Evolutionary conservation across 805 yeast genomes (phyloP), one percentile per base, ranked within the genome.

Genomic region (Tetrapisispora namnaoensis): DNA sequence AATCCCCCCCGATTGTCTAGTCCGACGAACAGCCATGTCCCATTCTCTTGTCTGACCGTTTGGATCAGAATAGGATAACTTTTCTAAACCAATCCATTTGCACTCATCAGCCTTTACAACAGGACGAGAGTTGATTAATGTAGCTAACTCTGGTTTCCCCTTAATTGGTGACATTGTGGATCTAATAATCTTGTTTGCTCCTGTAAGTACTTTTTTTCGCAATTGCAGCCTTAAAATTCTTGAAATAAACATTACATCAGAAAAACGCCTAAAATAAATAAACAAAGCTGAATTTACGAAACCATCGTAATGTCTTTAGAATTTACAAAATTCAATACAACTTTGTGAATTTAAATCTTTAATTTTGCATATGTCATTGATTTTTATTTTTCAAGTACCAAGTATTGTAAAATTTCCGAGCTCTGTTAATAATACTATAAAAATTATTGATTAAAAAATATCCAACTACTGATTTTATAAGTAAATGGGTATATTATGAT

Each of bases 1-100:
- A 24, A 83, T 73, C 4, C 76, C 78, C 24, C 65, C 66, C 3
- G 57, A 42, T 10, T 80, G 77, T 46, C 95, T 72, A 9, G 96
- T 89, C 45, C 79, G 77, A 52, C 96, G 74, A 1, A 84, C 78
- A 3, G 95, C 95, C 78, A 81, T 82, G 66, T 91, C 99, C 97
- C 98, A 91, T 46, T 80, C 83, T 38, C 97, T 75, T 16, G 62
- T 64, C 16, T 66, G 70, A 1, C 95, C 95, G 24, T 70, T 69
- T 6, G 95, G 91, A 55, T 85, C 95, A n/a, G 57, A 51, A 63
- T 86, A 88, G 42, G 78, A 75, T 53, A 87, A 72, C 60, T 78
- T 83, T 51, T 82, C 75, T 43, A 86, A 69, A 42, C 78, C 76
- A 45, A 83, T 77, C 86, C 90, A 84, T 57, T 74, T 75, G 42